phyloP scores from a whole-genome alignment of 169 alveolate genomes.

The Plasmodium vivax region DNA sequence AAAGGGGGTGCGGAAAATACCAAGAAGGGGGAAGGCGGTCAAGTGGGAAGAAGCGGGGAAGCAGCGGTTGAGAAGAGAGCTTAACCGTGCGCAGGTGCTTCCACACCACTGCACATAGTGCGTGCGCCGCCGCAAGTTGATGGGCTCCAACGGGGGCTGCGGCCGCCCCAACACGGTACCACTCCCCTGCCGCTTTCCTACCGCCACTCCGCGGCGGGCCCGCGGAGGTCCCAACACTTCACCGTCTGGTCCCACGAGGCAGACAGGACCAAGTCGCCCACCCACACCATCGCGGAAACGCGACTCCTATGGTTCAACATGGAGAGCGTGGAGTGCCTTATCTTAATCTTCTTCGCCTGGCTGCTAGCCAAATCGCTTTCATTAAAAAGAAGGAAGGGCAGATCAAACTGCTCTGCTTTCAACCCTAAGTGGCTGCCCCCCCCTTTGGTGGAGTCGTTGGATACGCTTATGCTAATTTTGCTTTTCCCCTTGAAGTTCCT shows the following conservation, averaged over 20 bases:
- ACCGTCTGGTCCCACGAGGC: conserved; percentile 64
- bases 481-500: neutral
- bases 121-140: neutral
- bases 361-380: neutral
- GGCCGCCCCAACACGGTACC: neutral
- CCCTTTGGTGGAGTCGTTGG: neutral
- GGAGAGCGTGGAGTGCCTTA: conserved; percentile 17
- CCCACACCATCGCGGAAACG: conserved; percentile 71
- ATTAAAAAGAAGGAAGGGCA: neutral
- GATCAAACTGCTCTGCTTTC: neutral
- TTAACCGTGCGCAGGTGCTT: neutral
- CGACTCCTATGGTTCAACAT: conserved; percentile 52
- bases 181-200: neutral
- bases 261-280: conserved; percentile 18
- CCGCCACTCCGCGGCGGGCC: neutral
- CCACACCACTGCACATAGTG: neutral
- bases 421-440: neutral
- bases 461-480: neutral
- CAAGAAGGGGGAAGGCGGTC: neutral
- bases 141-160: neutral
- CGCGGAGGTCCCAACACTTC: conserved; percentile 44
- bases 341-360: neutral
- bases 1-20: neutral
- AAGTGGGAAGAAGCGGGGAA: neutral
- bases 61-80: neutral